These are phyloP conservation scores for Aspergillus sp. DNA, from an alignment of 2,329 filamentous ascomycete genomes.

Conservation along the genomic window DNA sequence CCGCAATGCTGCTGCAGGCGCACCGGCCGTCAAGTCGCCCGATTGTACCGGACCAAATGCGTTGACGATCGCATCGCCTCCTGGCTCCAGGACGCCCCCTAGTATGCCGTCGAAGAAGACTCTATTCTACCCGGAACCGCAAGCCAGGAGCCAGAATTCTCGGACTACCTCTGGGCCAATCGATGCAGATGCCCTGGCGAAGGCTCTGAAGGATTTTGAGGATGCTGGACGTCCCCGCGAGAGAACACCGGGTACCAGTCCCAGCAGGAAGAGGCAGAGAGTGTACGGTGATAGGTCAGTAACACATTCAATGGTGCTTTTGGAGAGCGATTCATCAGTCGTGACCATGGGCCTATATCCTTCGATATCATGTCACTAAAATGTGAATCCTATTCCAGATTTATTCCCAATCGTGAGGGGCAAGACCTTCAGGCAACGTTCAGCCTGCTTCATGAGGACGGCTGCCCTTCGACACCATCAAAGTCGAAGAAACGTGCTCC, in stretches of 20 bases:
- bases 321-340: background rate
- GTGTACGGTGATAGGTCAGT: constrained; percentile 65
- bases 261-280: constrained; percentile 68
- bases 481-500: constrained; percentile 81
- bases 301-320: background rate
- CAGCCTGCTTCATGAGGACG: constrained; percentile 87
- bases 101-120: constrained; percentile 54
- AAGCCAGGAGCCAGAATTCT: constrained; percentile 28
- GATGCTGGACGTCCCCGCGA: constrained; percentile 61
- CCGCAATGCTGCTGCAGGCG: constrained; percentile 23
- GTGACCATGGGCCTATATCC: background rate
- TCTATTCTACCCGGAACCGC: constrained; percentile 37
- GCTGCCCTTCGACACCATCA: constrained; percentile 87
- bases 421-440: constrained; percentile 94
- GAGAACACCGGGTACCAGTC: constrained; percentile 65
- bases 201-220: constrained; percentile 64
- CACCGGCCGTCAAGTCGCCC: constrained; percentile 25
- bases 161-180: constrained; percentile 53
- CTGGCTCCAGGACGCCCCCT: constrained; percentile 62
- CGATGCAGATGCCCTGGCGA: constrained; percentile 61
- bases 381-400: constrained; percentile 58
- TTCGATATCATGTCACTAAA: constrained; percentile 13
- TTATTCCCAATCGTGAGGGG: constrained; percentile 90
- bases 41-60: constrained; percentile 23
- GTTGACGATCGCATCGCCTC: constrained; percentile 50